phyloP scores from a whole-genome alignment of 176 grass and related monocot species.

The Carex parvula region DNA sequence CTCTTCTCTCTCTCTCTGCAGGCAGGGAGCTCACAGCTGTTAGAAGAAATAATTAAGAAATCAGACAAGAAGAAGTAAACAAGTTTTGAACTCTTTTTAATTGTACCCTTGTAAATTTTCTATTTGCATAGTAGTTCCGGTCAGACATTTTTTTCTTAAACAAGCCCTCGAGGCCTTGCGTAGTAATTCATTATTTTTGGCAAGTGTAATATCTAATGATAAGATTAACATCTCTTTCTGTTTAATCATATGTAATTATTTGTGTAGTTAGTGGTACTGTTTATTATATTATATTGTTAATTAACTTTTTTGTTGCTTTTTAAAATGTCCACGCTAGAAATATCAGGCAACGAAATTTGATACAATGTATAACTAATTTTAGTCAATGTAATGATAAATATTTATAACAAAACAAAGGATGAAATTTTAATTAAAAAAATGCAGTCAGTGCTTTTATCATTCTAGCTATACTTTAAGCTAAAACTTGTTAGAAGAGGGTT shows the following conservation, averaged over 20 bases:
- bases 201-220: neutral
- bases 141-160: neutral
- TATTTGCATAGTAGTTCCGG: neutral
- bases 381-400: neutral
- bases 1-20: neutral
- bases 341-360: neutral
- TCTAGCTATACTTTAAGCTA: neutral
- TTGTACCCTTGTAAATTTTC: neutral
- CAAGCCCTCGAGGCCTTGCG: neutral
- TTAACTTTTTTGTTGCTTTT: too few species aligned
- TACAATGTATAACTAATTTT: neutral
- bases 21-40: constrained; percentile 20
- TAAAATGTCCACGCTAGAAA: neutral
- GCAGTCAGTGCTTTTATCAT: neutral
- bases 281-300: too few species aligned
- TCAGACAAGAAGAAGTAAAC: neutral
- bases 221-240: neutral
- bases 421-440: neutral
- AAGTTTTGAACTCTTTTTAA: neutral
- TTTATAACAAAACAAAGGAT: too few species aligned
- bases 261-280: neutral
- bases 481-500: too few species aligned
- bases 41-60: constrained; percentile 18
- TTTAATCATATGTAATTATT: neutral
- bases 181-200: neutral